Conservation (phyloP, 2,329 filamentous ascomycete genomes). For the Xylariaceae sp. region DNA sequence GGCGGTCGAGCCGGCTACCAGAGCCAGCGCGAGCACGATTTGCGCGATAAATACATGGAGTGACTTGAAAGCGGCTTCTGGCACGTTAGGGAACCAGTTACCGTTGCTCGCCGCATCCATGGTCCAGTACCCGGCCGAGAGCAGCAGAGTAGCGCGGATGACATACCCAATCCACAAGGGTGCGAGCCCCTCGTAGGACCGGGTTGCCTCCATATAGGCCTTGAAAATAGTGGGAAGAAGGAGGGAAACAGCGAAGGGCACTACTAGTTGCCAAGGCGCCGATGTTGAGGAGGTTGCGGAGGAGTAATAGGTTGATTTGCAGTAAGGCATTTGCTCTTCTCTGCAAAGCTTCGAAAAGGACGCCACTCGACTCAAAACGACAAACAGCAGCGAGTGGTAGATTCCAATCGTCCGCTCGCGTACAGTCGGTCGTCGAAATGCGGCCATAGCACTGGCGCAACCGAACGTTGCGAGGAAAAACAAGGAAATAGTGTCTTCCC, state of each 20-base stretch:
- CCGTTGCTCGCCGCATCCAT: conserved; percentile 84
- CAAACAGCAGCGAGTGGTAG: conserved; percentile 80
- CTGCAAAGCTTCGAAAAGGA: conserved; percentile 89
- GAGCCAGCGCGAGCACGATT: conserved; percentile 68
- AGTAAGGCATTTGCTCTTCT: conserved; percentile 98
- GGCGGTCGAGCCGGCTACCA: conserved; percentile 77
- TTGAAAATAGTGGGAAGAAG: conserved; percentile 70
- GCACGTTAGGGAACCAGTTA: conserved; percentile 63
- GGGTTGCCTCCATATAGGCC: conserved; percentile 73
- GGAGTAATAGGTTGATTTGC: conserved; percentile 90
- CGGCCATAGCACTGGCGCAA: conserved; percentile 65
- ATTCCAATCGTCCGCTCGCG: conserved; percentile 69
- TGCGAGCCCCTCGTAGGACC: conserved; percentile 82
- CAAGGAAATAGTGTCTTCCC: conserved; percentile 91
- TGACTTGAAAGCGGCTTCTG: conserved; percentile 63
- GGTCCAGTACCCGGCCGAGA: conserved; percentile 79
- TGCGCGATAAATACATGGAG: conserved; percentile 75
- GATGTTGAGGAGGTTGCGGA: conserved; percentile 89
- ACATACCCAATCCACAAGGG: conserved; percentile 77
- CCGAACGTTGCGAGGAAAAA: conserved; percentile 91
- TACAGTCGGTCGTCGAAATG: conserved; percentile 63
- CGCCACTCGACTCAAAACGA: conserved; percentile 70
- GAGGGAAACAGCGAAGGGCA: conserved; percentile 70
- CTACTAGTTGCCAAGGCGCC: conserved; percentile 77
- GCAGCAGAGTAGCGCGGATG: conserved; percentile 68